Evolutionary conservation across 2,329 filamentous ascomycete species (phyloP), one percentile per base, ranked within the genome.

Genomic region (Dactylonectria macrodidyma): DNA sequence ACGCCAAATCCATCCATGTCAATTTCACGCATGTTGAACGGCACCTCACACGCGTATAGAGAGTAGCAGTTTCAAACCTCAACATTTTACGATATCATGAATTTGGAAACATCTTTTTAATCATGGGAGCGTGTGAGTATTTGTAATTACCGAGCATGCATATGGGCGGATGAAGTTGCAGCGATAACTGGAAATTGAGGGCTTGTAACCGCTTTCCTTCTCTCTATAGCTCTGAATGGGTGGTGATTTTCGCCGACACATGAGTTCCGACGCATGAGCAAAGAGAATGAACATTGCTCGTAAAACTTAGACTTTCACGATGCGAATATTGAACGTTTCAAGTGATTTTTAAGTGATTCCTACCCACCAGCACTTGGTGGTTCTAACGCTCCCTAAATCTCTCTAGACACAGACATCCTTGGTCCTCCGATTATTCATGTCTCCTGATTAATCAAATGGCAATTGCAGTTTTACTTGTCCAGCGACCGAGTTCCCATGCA

Each of bases 1-100:
- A 74, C 73, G 0, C 72, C 73, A 1, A 71, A 60, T 48, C 26
- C 62, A 12, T 70, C 68, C 3, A 75, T 75, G 73, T 69, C 71
- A 5, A 74, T 74, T 2, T 62, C 70, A 3, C 70, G 70, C 2
- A 73, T 75, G 68, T 41, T 74, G 1, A 75, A 75, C 38, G 70
- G 59, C 1, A 70, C 63, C 36, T 61, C 73, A 30, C 73, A 74
- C 47, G 46, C 68, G 11, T 26, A 48, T 16, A 61, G 24, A 55
- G 64, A 19, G 33, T 14, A 34, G 11, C 57, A 41, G 12, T 22
- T 8, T 24, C 2, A 16, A 36, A n/a, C 19, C 14, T 50, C 34
- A 55, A 50, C 16, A 3, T 44, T 44, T n/a, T 4, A 34, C 30
- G 50, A 5, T 52, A 5, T n/a, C 4, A 52, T 30, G 8, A 34